A percentile compares a stretch with the other conserved stretches of the same genome.
Evolutionary conservation across 805 yeast species (phyloP).

Genomic region (Sugiyamaella smithiae): DNA sequence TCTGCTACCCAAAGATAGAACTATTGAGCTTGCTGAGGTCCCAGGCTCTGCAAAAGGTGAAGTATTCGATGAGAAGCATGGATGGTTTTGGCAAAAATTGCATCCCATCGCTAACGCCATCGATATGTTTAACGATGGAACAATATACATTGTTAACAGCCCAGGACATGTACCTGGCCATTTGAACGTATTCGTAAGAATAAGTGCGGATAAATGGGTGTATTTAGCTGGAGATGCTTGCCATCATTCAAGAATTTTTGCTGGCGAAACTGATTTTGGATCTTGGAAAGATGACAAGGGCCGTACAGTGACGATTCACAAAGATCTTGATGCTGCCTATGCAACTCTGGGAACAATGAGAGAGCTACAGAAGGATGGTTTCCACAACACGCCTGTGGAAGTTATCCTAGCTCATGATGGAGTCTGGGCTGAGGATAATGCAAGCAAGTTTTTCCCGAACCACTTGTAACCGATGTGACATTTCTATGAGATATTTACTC

Average conservation of each 20-base stretch:
- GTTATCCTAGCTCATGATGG: slow-evolving; percentile 15
- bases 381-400: slow-evolving; percentile 6
- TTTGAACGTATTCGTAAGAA: slow-evolving; percentile 8
- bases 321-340: slow-evolving; percentile 12
- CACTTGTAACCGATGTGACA: slow-evolving; percentile 2
- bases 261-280: slow-evolving; percentile 13
- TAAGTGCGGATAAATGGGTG: slow-evolving; percentile 4
- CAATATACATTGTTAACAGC: slow-evolving; percentile 11
- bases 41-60: neutral
- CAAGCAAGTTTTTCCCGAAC: slow-evolving; percentile 9
- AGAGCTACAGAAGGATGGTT: slow-evolving; percentile 7
- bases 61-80: slow-evolving; percentile 3
- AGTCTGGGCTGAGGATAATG: slow-evolving; percentile 10
- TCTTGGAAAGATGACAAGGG: slow-evolving; percentile 14
- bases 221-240: slow-evolving; percentile 15
- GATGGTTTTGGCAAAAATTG: slow-evolving; percentile 8
- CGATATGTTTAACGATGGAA: slow-evolving; percentile 12
- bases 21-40: slow-evolving; percentile 11
- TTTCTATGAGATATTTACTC: too few relatives aligned
- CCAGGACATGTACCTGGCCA: slow-evolving; percentile 15
- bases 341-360: slow-evolving; percentile 9
- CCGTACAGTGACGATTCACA: slow-evolving; percentile 9
- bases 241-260: slow-evolving; percentile 10
- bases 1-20: slow-evolving; percentile 10
- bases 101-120: slow-evolving; percentile 6